phyloP scores from a whole-genome alignment of 1,284 basidiomycete species.

The Cystobasidium pallidum region DNA sequence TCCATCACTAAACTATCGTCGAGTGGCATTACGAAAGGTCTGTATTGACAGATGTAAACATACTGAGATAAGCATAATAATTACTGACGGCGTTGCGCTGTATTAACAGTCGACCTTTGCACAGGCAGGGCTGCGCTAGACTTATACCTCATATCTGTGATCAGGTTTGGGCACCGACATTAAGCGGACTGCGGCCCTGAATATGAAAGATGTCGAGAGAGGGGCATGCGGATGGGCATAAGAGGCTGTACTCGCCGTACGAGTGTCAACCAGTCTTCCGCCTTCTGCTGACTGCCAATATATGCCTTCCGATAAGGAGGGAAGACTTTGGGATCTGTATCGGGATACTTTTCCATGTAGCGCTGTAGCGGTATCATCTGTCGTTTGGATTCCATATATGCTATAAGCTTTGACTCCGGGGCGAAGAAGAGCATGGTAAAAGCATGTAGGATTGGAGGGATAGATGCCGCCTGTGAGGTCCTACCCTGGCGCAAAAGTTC shows the following conservation, averaged over 20 bases:
- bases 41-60: no score
- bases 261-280: constrained; percentile 15
- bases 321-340: constrained; percentile 39
- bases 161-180: no score
- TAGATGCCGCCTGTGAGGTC: background rate
- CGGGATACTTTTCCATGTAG: constrained; percentile 44
- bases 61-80: no score
- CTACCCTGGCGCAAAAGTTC: background rate
- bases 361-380: constrained; percentile 46
- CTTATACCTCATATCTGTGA: no score
- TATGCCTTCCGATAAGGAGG: constrained; percentile 40
- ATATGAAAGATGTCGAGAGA: background rate
- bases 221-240: background rate
- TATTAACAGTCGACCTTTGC: no score
- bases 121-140: no score
- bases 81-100: no score
- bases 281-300: background rate
- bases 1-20: no score
- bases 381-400: constrained; percentile 45
- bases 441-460: constrained; percentile 27
- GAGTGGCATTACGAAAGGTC: no score
- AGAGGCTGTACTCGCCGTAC: background rate
- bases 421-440: constrained; percentile 48
- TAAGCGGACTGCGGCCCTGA: background rate
- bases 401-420: constrained; percentile 44